Base-by-base conservation (phyloP, 257 asterid genomes). In the Dorcoceras hygrometricum region DNA sequence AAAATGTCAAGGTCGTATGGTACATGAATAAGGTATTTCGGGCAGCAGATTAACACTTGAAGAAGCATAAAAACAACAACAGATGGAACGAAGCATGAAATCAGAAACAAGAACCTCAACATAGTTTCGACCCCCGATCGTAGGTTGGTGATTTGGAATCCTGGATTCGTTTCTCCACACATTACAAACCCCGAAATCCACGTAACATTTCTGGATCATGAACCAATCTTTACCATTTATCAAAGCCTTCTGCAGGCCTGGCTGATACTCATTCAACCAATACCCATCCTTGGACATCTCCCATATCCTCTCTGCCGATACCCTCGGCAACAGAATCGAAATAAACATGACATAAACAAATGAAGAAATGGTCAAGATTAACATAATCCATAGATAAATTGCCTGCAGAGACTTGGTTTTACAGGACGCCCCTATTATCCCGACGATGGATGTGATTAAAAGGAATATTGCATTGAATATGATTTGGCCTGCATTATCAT, bases 211-310 rank as follows among this genome's bases (percentile, higher is more conserved):
- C 59, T 9, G 8, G 1, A 67, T 28, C 12, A 1, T 16, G 4
- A 4, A 8, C 81, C 81, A 77, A 16, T 68, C 64, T 26, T 64
- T 51, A 16, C 43, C 50, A 23, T 39, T 68, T 4, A 77, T 75
- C 65, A 77, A 43, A 53, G 67, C 50, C 26, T 31, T 29, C 26
- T 70, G 53, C 65, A 77, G 9, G 36, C 29, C 43, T 2, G 81
- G 81, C 26, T 68, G 59, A 46, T 62, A 77, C 9, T 71, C 72
- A 3, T 59, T 43, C 16, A 68, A 22, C 81, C 78, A 77, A 60
- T 63, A 48, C 29, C 77, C 75, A 6, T 58, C 23, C 58, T 22
- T 29, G 8, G 71, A 16, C n/a, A 57, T 72, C 18, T 58, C 12
- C 59, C 69, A 69, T 0, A 64, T 62, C 29, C 65, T 34, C 26